Evolutionary conservation across 139 green algal species (phyloP).

Genomic region (Limnomonas spitsbergensis): DNA sequence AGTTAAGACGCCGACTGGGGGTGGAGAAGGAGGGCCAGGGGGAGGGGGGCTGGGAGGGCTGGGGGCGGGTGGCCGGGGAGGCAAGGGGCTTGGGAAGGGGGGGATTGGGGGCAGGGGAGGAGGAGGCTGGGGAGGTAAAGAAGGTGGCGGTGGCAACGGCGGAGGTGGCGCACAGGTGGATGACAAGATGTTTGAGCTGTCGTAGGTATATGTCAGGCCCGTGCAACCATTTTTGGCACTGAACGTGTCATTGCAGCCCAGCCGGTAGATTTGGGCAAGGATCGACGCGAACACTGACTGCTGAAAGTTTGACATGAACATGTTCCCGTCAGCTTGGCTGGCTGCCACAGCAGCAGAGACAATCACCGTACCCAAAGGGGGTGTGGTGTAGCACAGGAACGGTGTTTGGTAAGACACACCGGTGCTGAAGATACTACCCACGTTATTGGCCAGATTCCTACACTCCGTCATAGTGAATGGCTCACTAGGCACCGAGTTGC

Average conservation of each 20-base stretch:
- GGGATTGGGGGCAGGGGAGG: background rate
- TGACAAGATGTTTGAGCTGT: background rate
- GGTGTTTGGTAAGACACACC: background rate
- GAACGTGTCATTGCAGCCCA: slow-evolving; percentile 3
- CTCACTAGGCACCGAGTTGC: background rate
- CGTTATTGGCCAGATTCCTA: background rate
- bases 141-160: background rate
- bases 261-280: background rate
- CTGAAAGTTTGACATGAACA: background rate
- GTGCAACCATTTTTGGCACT: background rate
- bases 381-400: background rate
- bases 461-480: background rate
- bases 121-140: background rate
- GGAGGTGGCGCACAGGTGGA: background rate
- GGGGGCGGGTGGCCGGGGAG: background rate
- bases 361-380: background rate
- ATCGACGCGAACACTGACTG: background rate
- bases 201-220: background rate
- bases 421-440: background rate
- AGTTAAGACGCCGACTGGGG: background rate
- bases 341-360: background rate
- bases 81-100: background rate
- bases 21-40: background rate
- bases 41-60: background rate
- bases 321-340: background rate